Percentiles rank a stretch among this genome's conserved stretches.
phyloP scores from a whole-genome alignment of 1,284 basidiomycete genomes.

The Boletus austroedulis region DNA sequence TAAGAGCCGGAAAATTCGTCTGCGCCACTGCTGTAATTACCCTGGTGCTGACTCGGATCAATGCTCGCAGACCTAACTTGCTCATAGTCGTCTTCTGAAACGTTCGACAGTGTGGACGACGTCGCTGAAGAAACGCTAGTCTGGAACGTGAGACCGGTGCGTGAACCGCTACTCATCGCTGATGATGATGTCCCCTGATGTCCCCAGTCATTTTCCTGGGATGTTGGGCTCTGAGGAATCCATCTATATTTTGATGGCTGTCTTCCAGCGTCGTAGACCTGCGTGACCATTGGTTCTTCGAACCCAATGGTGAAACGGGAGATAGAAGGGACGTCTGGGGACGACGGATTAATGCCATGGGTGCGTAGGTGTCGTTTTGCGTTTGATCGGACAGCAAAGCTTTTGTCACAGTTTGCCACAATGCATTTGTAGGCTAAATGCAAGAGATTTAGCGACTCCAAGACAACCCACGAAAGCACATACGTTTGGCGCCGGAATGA shows the following conservation, averaged over 20 bases:
- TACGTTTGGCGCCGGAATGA: constrained; percentile 63
- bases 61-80: constrained; percentile 6
- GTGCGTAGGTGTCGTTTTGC: constrained; percentile 58
- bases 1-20: constrained; percentile 20
- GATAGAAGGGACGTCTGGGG: constrained; percentile 16
- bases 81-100: constrained; percentile 32
- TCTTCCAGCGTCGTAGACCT: constrained; percentile 42
- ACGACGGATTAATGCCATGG: constrained; percentile 44
- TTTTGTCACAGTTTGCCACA: constrained; percentile 47
- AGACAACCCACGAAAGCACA: constrained; percentile 19
- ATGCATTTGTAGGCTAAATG: constrained; percentile 50
- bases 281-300: constrained; percentile 44
- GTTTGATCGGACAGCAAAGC: constrained; percentile 61
- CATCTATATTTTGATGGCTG: constrained; percentile 44
- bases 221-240: constrained; percentile 40
- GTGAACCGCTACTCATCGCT: constrained; percentile 14
- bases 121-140: constrained; percentile 30
- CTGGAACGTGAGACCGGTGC: constrained; percentile 21
- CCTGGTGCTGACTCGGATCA: constrained; percentile 4
- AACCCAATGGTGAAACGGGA: constrained; percentile 44
- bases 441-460: constrained; percentile 10
- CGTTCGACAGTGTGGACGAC: constrained; percentile 24
- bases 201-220: constrained; percentile 24
- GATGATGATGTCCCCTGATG: constrained; percentile 18
- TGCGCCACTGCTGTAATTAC: constrained; percentile 7